Evolutionary conservation across 2,329 filamentous ascomycete species (phyloP).

Genomic region (Lachnellula subtilissima): DNA sequence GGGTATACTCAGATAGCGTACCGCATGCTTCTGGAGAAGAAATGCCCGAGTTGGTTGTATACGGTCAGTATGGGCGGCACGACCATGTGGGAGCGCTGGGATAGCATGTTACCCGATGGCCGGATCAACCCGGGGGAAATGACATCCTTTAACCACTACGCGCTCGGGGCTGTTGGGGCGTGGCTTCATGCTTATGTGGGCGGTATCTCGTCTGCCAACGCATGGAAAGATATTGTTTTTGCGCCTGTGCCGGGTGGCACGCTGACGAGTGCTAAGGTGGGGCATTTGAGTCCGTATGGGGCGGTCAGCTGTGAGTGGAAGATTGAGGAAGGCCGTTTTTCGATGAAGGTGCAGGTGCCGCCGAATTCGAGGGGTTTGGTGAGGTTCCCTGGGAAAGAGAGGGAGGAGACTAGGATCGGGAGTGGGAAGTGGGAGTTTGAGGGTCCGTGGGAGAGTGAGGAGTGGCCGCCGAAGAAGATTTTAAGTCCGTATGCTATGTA

Average conservation of each 20-base stretch:
- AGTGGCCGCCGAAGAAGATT: slow-evolving; percentile 16
- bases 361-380: slow-evolving; percentile 19
- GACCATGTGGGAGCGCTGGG: slow-evolving; percentile 28
- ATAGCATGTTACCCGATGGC: slow-evolving; percentile 25
- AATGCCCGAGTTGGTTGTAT: slow-evolving; percentile 31
- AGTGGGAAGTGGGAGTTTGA: slow-evolving; percentile 17
- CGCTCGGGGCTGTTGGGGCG: slow-evolving; percentile 20
- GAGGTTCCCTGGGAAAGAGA: slow-evolving; percentile 22
- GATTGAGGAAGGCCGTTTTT: slow-evolving; percentile 11
- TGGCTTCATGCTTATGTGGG: slow-evolving; percentile 29
- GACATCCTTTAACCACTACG: slow-evolving; percentile 28
- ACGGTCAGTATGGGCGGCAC: slow-evolving; percentile 27
- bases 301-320: slow-evolving; percentile 21
- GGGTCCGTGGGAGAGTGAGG: slow-evolving; percentile 3
- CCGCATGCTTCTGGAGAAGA: slow-evolving; percentile 35
- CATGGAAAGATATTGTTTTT: slow-evolving; percentile 30
- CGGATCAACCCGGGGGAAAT: slow-evolving; percentile 24
- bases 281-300: slow-evolving; percentile 30
- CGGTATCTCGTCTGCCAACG: slow-evolving; percentile 27
- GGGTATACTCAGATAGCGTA: slow-evolving; percentile 28
- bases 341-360: slow-evolving; percentile 16
- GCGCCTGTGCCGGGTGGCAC: slow-evolving; percentile 31
- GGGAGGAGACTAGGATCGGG: slow-evolving; percentile 11
- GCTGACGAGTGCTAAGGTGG: slow-evolving; percentile 28
- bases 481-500: slow-evolving; percentile 4